Evolutionary conservation across 192 early-diverging fungal species (phyloP), one percentile per base, ranked within the genome.

Genomic region (Phlyctochytrium planicorne): DNA sequence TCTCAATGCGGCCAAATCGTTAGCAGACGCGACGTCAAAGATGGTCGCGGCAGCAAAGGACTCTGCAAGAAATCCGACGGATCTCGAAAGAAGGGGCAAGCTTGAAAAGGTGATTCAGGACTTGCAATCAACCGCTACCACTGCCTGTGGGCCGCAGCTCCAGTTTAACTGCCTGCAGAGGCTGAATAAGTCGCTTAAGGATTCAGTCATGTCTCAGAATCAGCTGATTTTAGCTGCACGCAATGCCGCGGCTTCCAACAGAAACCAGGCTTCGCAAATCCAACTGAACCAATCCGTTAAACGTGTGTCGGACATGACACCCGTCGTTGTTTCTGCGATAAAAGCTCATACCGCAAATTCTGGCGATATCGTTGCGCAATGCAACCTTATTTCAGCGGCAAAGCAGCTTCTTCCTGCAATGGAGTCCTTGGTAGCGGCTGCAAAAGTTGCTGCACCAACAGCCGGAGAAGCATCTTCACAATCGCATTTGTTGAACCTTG

Each of bases 181-280:
- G 23, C 74, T 85, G 0, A 53, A 69, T n/a, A 80, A 82, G 52
- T 78, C 82, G 2, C 63, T 76, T 30, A 78, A 76, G 67, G 74
- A 76, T 50, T 29, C 70, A 14, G 59, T 85, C n/a, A 60, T 78
- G 4, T 76, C 75, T 1, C 74, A 76, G 27, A 85, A 85, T 64
- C 73, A 82, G 35, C 69, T 87, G 47, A 75, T 80, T 55, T 62
- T 67, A 23, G 82, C 84, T 1, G 67, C 77, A 27, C 60, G 72
- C 29, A 62, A 59, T 32, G 59, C 74, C 12, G 79, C 75, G 1
- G 37, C 74, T 27, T 80, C 80, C 12, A 87, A 84, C 65, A 67
- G 82, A 12, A 81, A 87, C 62, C 85, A 81, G 67, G 64, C 70
- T 1, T 78, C 77, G 34, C 84, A 87, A 62, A 33, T 84, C 24